Evolutionary conservation across 2,329 filamentous ascomycete species (phyloP).

Genomic region (Nigrograna mackinnonii): DNA sequence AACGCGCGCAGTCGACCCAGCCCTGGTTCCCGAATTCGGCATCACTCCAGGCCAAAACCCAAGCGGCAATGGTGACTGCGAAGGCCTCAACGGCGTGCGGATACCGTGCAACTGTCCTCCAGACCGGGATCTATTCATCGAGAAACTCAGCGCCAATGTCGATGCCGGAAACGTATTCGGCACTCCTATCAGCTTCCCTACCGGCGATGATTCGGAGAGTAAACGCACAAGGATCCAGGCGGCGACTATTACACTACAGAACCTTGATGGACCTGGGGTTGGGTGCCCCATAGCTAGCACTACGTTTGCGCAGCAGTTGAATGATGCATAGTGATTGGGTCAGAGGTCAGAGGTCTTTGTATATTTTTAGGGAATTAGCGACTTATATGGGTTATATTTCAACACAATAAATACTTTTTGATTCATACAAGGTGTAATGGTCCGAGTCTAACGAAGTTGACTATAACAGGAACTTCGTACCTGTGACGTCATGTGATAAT

Average conservation of each 20-base stretch:
- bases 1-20: too few species aligned
- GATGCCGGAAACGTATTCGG: conserved; percentile 11
- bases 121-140: conserved; percentile 10
- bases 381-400: too few species aligned
- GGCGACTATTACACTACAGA: conserved; percentile 13
- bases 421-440: too few species aligned
- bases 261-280: conserved; percentile 12
- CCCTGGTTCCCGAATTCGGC: conserved; percentile 17
- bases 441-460: too few species aligned
- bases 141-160: conserved; percentile 8
- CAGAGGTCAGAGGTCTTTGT: too few species aligned
- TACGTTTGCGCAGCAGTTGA: conserved; percentile 13
- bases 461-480: too few species aligned
- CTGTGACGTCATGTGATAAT: too few species aligned
- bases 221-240: conserved; percentile 10
- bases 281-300: conserved; percentile 15
- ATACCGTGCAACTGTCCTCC: conserved; percentile 19
- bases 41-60: conserved; percentile 10
- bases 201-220: conserved; percentile 4
- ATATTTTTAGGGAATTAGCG: too few species aligned
- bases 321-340: conserved; percentile 2
- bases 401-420: too few species aligned
- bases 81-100: conserved; percentile 8
- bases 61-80: conserved; percentile 13
- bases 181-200: conserved; percentile 10